phyloP scores from a whole-genome alignment of 208 protist genomes.

The Acanthamoeba polyphaga region DNA sequence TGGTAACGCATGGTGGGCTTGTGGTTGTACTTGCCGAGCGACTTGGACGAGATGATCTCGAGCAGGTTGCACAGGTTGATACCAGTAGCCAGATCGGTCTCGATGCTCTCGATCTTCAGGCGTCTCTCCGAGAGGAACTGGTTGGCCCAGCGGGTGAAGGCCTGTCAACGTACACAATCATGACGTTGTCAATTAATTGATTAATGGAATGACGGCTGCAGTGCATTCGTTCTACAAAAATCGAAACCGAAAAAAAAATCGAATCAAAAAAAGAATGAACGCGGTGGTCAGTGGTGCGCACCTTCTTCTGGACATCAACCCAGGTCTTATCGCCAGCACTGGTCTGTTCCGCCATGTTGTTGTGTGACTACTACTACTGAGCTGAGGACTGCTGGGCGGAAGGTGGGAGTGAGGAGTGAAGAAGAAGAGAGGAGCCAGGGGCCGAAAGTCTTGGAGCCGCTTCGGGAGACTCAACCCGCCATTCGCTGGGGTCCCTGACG shows the following conservation, averaged over 20 bases:
- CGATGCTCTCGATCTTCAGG: constrained; percentile 70
- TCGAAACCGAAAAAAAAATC: background rate
- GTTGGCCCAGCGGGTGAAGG: constrained; percentile 78
- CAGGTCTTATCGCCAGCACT: constrained; percentile 65
- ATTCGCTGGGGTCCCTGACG: constrained; percentile 42
- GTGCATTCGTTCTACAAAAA: background rate
- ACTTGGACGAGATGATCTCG: constrained; percentile 78
- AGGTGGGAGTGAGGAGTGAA: background rate
- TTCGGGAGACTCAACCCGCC: constrained; percentile 34
- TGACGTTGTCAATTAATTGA: background rate
- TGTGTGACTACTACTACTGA: background rate
- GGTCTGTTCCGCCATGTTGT: constrained; percentile 52
- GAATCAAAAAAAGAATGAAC: background rate
- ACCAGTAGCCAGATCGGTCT: constrained; percentile 61
- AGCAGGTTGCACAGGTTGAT: constrained; percentile 70
- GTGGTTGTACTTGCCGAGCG: constrained; percentile 74
- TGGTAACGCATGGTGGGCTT: constrained; percentile 77
- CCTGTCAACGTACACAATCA: background rate
- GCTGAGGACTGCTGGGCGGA: background rate
- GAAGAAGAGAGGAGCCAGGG: background rate
- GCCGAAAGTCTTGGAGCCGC: background rate
- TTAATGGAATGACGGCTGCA: background rate
- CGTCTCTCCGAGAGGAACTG: constrained; percentile 71
- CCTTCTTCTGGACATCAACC: constrained; percentile 79
- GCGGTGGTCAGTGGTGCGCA: background rate